Base-by-base conservation (phyloP, 768 basidiomycete species). In the Suillus subluteus region DNA sequence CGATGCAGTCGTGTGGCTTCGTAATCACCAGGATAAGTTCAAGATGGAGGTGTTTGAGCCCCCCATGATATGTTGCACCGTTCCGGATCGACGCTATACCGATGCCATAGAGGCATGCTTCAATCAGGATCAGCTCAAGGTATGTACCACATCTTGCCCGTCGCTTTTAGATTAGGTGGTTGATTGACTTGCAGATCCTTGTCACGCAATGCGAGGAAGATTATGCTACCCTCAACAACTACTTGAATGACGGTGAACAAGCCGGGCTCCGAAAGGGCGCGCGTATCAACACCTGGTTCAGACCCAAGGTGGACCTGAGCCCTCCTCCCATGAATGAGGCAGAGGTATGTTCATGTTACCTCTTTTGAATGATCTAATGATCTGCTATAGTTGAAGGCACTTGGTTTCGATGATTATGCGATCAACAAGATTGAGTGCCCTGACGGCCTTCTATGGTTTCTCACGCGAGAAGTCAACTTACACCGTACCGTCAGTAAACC, bases 31-130 rank as follows among this genome's bases (percentile, higher is more conserved):
- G 58, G 70, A 84, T 67, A 78, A 79, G 65, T 95, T 99, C 81
- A 87, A 85, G 74, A 89, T 88, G 85, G 84, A 89, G 63, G 88
- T 98, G n/a, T 88, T 91, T 66, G 93, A 96, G 76, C 97, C 98
- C 18, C 88, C 95, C 0, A 81, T 88, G 70, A 82, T 99, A 66
- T 86, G 86, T 15, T 79, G 95, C 50, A 88, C 80, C 23, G 85
- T 97, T 16, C 87, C 89, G 18, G 84, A 95, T 74, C 80, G 77
- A 71, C 69, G 73, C 48, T 94, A 82, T 66, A 86, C 87, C 1
- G 81, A 87, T 73, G 87, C 89, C 4, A 86, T 98, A 11, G 96
- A 98, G 74, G 82, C 87, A 0, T 89, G 88, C 62, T 88, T 97
- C 71, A 84, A 72, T 66, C 72, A 64, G 13, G 80, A 80, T 56